Conservation (phyloP, 208 protist species). For the Porcisia deanei region DNA sequence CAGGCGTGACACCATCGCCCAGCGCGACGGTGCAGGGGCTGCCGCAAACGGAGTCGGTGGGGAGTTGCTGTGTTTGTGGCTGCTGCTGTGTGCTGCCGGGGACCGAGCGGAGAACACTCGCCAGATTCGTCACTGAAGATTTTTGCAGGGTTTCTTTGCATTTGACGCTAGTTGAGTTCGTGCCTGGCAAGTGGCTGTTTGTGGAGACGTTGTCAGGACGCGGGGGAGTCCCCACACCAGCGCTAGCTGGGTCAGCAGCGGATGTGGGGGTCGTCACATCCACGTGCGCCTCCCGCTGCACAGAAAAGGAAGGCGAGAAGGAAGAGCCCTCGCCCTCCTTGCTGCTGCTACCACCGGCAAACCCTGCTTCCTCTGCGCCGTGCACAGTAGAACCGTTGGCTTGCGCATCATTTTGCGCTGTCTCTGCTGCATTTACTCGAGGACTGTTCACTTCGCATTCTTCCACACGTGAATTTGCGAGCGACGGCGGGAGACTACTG, state of each 20-base stretch:
- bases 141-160: background rate
- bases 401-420: background rate
- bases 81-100: slow-evolving; percentile 4
- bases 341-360: background rate
- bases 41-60: no score
- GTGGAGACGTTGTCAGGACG: background rate
- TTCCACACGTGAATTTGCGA: background rate
- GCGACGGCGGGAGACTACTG: background rate
- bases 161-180: background rate
- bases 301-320: background rate
- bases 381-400: background rate
- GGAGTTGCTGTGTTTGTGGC: no score
- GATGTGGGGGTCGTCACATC: background rate
- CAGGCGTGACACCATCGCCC: background rate
- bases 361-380: background rate
- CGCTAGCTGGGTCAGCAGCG: background rate
- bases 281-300: background rate
- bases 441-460: background rate
- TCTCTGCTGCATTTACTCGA: background rate
- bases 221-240: background rate
- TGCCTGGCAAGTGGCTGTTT: background rate
- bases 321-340: background rate
- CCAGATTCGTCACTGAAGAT: background rate
- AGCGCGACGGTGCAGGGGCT: background rate
- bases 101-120: background rate